Conservation (phyloP, 164 flowering plant species). For the Buxus sempervirens region DNA sequence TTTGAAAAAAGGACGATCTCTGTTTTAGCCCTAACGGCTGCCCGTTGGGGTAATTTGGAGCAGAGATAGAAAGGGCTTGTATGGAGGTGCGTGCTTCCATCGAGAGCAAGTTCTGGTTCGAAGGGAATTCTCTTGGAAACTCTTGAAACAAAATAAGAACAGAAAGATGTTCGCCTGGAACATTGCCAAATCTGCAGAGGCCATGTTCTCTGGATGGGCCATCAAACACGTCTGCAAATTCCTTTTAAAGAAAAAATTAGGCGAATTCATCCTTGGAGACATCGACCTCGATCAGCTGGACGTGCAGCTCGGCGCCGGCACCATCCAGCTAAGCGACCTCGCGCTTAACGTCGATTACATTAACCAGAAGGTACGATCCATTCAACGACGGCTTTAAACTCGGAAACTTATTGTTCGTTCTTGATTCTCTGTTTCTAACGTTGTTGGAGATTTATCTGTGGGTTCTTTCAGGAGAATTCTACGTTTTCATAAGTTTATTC, state of each 20-base stretch:
- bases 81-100: slow-evolving; percentile 26
- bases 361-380: slow-evolving; percentile 51
- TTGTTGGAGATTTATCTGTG: not conserved
- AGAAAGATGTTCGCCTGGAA: slow-evolving; percentile 59
- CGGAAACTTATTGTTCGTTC: not conserved
- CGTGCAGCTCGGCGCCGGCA: slow-evolving; percentile 76
- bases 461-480: too few relatives aligned
- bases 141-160: slow-evolving; percentile 3
- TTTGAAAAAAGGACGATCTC: too few relatives aligned
- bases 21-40: too few relatives aligned
- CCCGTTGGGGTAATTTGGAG: too few relatives aligned
- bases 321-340: slow-evolving; percentile 72
- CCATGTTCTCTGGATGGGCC: slow-evolving; percentile 74
- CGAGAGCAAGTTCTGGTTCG: slow-evolving; percentile 9
- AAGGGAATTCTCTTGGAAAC: not conserved
- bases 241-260: slow-evolving; percentile 83
- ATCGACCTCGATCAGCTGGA: slow-evolving; percentile 87
- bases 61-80: too few relatives aligned
- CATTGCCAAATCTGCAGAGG: slow-evolving; percentile 75
- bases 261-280: slow-evolving; percentile 76
- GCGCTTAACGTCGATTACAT: slow-evolving; percentile 82
- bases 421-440: not conserved
- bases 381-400: not conserved
- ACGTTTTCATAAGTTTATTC: too few relatives aligned
- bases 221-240: slow-evolving; percentile 66